Evolutionary conservation across 2,329 filamentous ascomycete genomes (phyloP).

Genomic region (Nigrospora oryzae): DNA sequence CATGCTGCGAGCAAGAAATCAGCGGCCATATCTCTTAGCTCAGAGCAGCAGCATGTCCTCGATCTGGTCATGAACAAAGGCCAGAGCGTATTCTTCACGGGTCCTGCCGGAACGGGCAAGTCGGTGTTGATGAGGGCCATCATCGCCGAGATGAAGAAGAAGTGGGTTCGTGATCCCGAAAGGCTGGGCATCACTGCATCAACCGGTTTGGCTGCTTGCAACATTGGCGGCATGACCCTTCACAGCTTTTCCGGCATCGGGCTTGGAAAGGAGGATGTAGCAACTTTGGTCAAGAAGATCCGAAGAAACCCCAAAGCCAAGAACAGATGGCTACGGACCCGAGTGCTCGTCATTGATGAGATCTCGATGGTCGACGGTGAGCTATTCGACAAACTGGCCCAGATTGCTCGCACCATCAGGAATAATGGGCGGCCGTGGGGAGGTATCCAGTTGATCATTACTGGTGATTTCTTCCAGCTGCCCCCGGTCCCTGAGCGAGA

Average conservation of each 20-base stretch:
- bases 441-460: constrained; percentile 91
- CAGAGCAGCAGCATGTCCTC: constrained; percentile 78
- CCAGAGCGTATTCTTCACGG: constrained; percentile 95
- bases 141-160: constrained; percentile 70
- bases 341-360: constrained; percentile 85
- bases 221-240: constrained; percentile 89
- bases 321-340: constrained; percentile 80
- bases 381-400: constrained; percentile 90
- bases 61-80: constrained; percentile 71
- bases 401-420: constrained; percentile 74
- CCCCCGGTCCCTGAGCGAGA: constrained; percentile 81
- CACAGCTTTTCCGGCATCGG: constrained; percentile 96
- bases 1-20: constrained; percentile 27
- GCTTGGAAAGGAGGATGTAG: constrained; percentile 79
- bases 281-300: constrained; percentile 81
- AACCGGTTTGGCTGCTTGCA: constrained; percentile 90
- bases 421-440: constrained; percentile 92
- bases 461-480: constrained; percentile 95
- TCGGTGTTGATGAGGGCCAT: constrained; percentile 92
- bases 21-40: constrained; percentile 62
- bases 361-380: constrained; percentile 98
- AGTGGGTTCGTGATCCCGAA: constrained; percentile 69
- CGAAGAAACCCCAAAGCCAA: constrained; percentile 81
- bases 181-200: constrained; percentile 90
- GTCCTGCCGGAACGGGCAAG: constrained; percentile 93